These are phyloP conservation scores for Pelargonium cotyledonis DNA, from an alignment of 441 rosid genomes.

Conservation along the genomic window DNA sequence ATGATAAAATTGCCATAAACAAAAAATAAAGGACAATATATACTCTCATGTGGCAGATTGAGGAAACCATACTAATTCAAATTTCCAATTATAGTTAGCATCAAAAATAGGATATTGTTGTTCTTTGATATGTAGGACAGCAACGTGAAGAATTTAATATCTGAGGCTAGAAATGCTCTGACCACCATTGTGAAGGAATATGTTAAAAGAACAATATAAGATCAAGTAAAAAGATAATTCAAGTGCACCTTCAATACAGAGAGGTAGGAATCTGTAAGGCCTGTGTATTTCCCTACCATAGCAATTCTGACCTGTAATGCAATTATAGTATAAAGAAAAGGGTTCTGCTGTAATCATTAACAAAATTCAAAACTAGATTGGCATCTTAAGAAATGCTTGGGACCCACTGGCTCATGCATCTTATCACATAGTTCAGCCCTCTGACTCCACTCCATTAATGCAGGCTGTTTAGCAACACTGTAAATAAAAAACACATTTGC, in stretches of 20 bases:
- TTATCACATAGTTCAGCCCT: no score
- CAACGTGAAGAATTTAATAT: not conserved
- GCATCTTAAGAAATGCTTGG: no score
- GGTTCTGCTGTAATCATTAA: not conserved
- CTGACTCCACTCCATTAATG: no score
- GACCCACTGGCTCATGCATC: no score
- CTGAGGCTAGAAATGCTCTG: not conserved
- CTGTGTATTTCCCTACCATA: slow-evolving; percentile 9
- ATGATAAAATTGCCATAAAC: no score
- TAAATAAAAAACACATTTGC: no score
- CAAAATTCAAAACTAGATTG: no score
- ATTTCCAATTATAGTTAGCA: not conserved
- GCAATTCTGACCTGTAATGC: slow-evolving; percentile 2
- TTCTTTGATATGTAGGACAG: not conserved
- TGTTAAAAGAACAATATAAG: not conserved
- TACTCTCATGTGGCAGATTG: not conserved
- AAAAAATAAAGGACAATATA: no score
- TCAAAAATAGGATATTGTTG: not conserved
- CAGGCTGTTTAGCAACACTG: no score
- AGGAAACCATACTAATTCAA: not conserved
- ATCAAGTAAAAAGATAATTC: not conserved
- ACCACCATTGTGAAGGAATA: slow-evolving; percentile 7
- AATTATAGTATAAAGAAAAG: no score
- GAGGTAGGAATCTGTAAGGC: not conserved
- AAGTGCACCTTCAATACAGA: slow-evolving; percentile 3